Base-by-base conservation (phyloP, 495 filamentous ascomycete species). In the Staphylotrichum longicolle region DNA sequence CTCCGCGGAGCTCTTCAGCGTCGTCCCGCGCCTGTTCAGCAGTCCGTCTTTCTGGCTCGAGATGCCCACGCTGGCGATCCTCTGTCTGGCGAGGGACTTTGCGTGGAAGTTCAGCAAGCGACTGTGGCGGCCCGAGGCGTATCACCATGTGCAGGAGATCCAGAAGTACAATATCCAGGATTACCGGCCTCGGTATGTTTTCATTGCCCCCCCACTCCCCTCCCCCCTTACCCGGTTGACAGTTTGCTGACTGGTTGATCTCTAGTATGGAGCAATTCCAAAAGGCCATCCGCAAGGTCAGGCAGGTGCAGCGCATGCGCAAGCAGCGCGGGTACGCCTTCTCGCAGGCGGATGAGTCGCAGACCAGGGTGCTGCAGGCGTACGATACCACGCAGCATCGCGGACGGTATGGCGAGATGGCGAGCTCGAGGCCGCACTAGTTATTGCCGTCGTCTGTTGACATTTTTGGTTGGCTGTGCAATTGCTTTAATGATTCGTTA, bases 101-200 rank as follows among this genome's bases (percentile, higher is more conserved):
- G 85, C 89, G 15, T 85, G 74, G 86, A 89, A 89, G 71, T 93
- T 91, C 68, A 87, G 86, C 63, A 97, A 96, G 79, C 87, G 95
- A 44, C 95, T 99, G 90, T 97, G 97, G 78, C 87, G 85, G 61
- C 95, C 95, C 44, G 90, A 97, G 77, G 84, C 90, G 39, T 99
- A 99, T 69, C 95, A 99, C 68, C 95, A 99, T 74, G 91, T 99
- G 48, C 95, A 99, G 77, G 95, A 99, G 77, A 99, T 99, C 65
- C 95, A 99, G 75, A 99, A 99, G 75, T 99, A 96, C 78, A 99
- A 99, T 68, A 95, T 99, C 57, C 95, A 98, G 75, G 95, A 99
- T 78, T 99, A 99, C 73, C 83, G 95, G 63, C 94, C 94, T 46
- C 81, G 93, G 83, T 89, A 83, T 50, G 72, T 66, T 60, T 63